Percentiles rank a stretch among this genome's conserved stretches.
phyloP scores from a whole-genome alignment of 805 yeast genomes.

The Teunomyces tritomae region DNA sequence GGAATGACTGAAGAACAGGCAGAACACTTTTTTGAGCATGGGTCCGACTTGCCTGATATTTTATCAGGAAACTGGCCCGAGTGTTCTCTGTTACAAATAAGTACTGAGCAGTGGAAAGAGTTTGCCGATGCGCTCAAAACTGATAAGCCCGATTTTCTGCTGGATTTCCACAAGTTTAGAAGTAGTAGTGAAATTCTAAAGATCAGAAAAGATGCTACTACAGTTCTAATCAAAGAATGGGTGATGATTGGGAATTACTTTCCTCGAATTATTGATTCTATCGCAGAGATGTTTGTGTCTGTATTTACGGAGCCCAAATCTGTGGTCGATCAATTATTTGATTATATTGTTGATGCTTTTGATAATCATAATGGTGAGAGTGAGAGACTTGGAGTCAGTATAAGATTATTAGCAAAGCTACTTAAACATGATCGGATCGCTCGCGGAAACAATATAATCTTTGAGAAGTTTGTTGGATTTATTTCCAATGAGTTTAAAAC shows the following conservation, averaged over 20 bases:
- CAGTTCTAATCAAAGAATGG: conserved; percentile 13
- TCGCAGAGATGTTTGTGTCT: conserved; percentile 18
- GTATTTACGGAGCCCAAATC: conserved; percentile 7
- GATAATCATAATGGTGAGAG: conserved; percentile 9
- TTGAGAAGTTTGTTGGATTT: conserved; percentile 34
- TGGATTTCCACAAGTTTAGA: conserved; percentile 11
- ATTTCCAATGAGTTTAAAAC: conserved; percentile 31
- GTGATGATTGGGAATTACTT: conserved; percentile 17
- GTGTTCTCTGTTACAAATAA: conserved; percentile 17
- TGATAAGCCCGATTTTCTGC: conserved; percentile 8
- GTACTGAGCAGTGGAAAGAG: conserved; percentile 14
- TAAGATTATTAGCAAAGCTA: conserved; percentile 12
- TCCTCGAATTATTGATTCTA: conserved; percentile 17
- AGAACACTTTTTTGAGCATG: conserved; percentile 27
- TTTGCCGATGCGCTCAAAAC: conserved; percentile 7
- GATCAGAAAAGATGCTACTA: background rate
- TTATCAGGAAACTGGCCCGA: conserved; percentile 12
- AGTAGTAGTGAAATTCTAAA: conserved; percentile 9
- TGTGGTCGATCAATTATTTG: conserved; percentile 8
- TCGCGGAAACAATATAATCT: conserved; percentile 8
- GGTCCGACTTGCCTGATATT: conserved; percentile 13
- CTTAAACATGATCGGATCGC: conserved; percentile 13
- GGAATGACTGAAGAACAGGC: conserved; percentile 25
- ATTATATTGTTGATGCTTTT: conserved; percentile 11
- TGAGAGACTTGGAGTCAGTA: conserved; percentile 8